Base-by-base conservation (phyloP, 768 basidiomycete species). In the Suillus subalutaceus region DNA sequence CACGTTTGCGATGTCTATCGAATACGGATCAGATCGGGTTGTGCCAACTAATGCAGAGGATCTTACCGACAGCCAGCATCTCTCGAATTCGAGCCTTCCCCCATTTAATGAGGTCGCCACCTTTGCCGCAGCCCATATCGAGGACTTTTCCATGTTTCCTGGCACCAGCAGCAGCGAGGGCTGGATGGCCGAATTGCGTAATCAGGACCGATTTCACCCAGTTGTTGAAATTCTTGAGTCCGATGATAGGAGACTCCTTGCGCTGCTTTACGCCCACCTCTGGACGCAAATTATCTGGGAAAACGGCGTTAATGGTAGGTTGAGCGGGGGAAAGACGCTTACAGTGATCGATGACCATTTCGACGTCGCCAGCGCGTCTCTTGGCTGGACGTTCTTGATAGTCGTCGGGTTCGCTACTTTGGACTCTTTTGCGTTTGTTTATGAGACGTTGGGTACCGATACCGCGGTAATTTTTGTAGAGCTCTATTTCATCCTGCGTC, bases 161-260 rank as follows among this genome's bases (percentile, higher is more conserved):
- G 48, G 72, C 65, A 35, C 71, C 65, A 62, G 69, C 82, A 52
- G 77, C 76, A 41, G 82, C 77, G 44, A 94, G 83, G 40, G 82
- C 89, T 3, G 91, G 89, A 74, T 90, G 89, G 1, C 91, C 92
- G 72, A 93, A 97, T 62, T 92, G 92, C 10, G 91, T 90, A 73
- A 99, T 97, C 68, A 99, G 84, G 20, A 99, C 96, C 12, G 94
- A 95, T 78, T 99, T 99, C 71, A 99, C 91, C 97, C 97, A 99
- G 81, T 99, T 99, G 81, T 99, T 99, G 81, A 99, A 99, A 75
- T 86, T 91, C 78, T 97, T 98, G 63, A 99, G 86, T 44, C 97
- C 97, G 63, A 97, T 94, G 71, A 99, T 99, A 52, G 96, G 94
- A 7, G 96, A 98, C 20, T 91, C 88, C 69, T 85, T 85, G 40